Conservation (phyloP, 2,329 filamentous ascomycete species). For the Fusarium drepaniforme region DNA sequence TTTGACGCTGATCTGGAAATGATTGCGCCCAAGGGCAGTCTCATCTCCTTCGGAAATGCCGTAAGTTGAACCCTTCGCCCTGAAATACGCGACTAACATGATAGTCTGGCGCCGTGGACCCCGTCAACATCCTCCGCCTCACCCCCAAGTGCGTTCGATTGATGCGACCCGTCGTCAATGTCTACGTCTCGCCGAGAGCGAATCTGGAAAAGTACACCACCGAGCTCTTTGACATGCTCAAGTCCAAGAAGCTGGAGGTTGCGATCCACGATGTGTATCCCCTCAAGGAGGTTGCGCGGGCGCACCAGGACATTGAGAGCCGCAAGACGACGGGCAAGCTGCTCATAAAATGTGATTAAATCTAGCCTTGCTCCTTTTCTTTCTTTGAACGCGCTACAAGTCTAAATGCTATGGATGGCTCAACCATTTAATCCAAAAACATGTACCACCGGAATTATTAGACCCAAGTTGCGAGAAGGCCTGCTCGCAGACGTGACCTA, state of each 20-base stretch:
- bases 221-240: conserved; percentile 80
- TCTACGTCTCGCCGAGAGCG: conserved; percentile 76
- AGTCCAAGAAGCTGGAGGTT: conserved; percentile 76
- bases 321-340: conserved; percentile 88
- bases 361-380: conserved; percentile 25
- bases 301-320: conserved; percentile 83
- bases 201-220: conserved; percentile 78
- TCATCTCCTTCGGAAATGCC: conserved; percentile 87
- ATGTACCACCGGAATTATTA: conserved; percentile 22
- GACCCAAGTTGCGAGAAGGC: conserved; percentile 28
- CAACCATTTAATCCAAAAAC: conserved; percentile 35
- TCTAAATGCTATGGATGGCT: conserved; percentile 40
- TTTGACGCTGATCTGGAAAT: conserved; percentile 83
- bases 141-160: conserved; percentile 82
- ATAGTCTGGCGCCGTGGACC: conserved; percentile 78
- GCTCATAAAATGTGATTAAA: conserved; percentile 72
- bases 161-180: conserved; percentile 78
- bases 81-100: conserved; percentile 18
- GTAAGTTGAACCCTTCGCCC: conserved; percentile 53
- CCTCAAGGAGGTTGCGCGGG: conserved; percentile 77
- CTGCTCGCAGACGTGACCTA: conserved; percentile 29
- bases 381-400: conserved; percentile 32
- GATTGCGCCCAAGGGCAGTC: conserved; percentile 80
- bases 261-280: conserved; percentile 83
- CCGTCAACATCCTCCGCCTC: conserved; percentile 68